A percentile compares a stretch with the other conserved stretches of the same genome.
Conservation (phyloP, 2,329 filamentous ascomycete species). For the Ophiognomonia clavigignenti-juglandacearum region DNA sequence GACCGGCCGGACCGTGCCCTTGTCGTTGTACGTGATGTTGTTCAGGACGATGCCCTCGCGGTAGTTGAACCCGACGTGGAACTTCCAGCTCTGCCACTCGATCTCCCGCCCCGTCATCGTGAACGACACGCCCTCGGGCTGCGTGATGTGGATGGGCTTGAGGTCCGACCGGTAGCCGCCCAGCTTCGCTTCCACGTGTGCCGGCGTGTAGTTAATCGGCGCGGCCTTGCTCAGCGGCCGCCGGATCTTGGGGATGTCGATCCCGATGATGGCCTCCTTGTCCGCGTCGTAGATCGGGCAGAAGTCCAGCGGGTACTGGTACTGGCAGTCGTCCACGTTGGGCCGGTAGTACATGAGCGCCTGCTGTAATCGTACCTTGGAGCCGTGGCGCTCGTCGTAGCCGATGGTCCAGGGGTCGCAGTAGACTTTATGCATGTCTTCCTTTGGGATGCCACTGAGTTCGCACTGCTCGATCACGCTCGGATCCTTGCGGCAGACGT, state of each 20-base stretch:
- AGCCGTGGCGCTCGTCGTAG: slow-evolving; percentile 86
- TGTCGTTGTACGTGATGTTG: slow-evolving; percentile 87
- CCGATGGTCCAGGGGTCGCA: slow-evolving; percentile 97
- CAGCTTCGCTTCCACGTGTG: slow-evolving; percentile 59
- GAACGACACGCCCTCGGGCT: slow-evolving; percentile 83
- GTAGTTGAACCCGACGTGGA: slow-evolving; percentile 94
- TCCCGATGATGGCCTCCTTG: slow-evolving; percentile 72
- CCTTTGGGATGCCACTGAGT: slow-evolving; percentile 71
- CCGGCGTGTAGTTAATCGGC: slow-evolving; percentile 76
- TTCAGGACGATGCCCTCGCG: slow-evolving; percentile 85
- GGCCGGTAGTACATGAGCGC: slow-evolving; percentile 95
- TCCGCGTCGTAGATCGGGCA: slow-evolving; percentile 86
- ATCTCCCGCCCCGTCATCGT: slow-evolving; percentile 67
- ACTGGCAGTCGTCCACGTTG: slow-evolving; percentile 79
- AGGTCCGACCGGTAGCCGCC: slow-evolving; percentile 74
- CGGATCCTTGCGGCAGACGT: slow-evolving; percentile 68
- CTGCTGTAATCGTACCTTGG: slow-evolving; percentile 74
- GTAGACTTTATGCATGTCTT: slow-evolving; percentile 94
- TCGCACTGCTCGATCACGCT: slow-evolving; percentile 88
- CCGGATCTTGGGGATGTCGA: slow-evolving; percentile 75
- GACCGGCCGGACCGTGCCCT: slow-evolving; percentile 67
- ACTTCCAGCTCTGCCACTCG: slow-evolving; percentile 89
- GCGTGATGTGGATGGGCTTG: slow-evolving; percentile 72
- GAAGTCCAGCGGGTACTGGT: slow-evolving; percentile 88
- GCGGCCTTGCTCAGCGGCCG: slow-evolving; percentile 67